phyloP scores from a whole-genome alignment of 495 filamentous ascomycete genomes.

The Aspergillus affinis region DNA sequence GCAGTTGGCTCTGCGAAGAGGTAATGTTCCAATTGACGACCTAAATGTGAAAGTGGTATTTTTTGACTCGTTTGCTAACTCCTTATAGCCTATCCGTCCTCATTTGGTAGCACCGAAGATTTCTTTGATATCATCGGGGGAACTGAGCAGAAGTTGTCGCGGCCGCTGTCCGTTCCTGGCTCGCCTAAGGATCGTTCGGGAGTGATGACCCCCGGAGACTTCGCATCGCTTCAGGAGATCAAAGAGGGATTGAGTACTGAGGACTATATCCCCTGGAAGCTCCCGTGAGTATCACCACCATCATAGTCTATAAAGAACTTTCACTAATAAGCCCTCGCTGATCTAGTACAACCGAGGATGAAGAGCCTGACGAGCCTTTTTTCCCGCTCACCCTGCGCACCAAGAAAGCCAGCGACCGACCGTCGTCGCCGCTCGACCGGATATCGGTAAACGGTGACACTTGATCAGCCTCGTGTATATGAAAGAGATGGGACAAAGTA shows the following conservation, averaged over 20 bases:
- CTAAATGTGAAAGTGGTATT: neutral
- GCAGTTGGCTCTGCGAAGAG: constrained; percentile 84
- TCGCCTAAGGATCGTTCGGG: constrained; percentile 87
- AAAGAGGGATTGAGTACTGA: constrained; percentile 92
- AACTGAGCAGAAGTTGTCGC: constrained; percentile 87
- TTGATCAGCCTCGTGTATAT: constrained; percentile 4
- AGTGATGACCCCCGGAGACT: constrained; percentile 99
- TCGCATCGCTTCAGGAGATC: constrained; percentile 92
- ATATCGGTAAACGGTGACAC: constrained; percentile 36
- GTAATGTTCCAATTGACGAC: constrained; percentile 32
- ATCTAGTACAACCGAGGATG: constrained; percentile 71
- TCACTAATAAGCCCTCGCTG: constrained; percentile 13
- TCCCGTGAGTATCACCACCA: constrained; percentile 70
- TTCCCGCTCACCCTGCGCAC: constrained; percentile 79
- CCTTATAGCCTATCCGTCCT: constrained; percentile 73
- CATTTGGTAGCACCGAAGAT: constrained; percentile 75
- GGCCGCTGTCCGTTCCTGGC: constrained; percentile 90
- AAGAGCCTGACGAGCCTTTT: constrained; percentile 90
- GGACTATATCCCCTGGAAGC: constrained; percentile 96
- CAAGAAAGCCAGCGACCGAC: constrained; percentile 40
- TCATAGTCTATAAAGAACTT: neutral
- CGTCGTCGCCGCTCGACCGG: constrained; percentile 43
- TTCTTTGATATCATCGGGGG: constrained; percentile 82
- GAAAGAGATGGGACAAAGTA: neutral
- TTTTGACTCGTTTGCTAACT: constrained; percentile 6